phyloP scores from a whole-genome alignment of 2,329 filamentous ascomycete genomes.

The Chaetomiaceae sp. region DNA sequence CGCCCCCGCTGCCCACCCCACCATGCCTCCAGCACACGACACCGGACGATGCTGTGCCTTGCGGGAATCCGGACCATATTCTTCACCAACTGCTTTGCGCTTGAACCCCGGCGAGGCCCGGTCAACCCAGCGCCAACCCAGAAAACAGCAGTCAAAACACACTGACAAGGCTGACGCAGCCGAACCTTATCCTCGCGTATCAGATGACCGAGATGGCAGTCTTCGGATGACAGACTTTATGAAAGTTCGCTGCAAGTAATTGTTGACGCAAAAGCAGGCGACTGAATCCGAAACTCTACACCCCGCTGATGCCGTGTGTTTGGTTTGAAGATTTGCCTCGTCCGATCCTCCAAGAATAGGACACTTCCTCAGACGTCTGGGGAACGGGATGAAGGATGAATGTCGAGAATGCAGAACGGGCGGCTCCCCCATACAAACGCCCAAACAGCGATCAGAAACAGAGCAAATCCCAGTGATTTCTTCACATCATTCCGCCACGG shows the following conservation, averaged over 20 bases:
- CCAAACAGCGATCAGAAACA: slow-evolving; percentile 25
- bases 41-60: slow-evolving; percentile 8
- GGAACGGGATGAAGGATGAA: slow-evolving; percentile 17
- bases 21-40: neutral
- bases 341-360: slow-evolving; percentile 20
- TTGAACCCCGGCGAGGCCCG: neutral
- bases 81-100: neutral
- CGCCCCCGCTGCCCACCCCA: slow-evolving; percentile 10
- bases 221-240: neutral
- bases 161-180: slow-evolving; percentile 10
- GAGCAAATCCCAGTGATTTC: neutral
- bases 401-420: slow-evolving; percentile 14
- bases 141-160: slow-evolving; percentile 11
- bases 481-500: too few relatives aligned
- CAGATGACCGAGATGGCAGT: neutral
- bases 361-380: slow-evolving; percentile 14
- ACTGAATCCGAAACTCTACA: neutral
- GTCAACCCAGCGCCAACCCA: neutral
- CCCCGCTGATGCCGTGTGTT: slow-evolving; percentile 5
- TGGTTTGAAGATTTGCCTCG: slow-evolving; percentile 20
- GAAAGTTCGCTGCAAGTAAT: neutral
- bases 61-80: slow-evolving; percentile 16
- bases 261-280: neutral
- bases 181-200: slow-evolving; percentile 6
- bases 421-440: slow-evolving; percentile 13